A percentile compares a stretch with the other conserved stretches of the same genome.
Conservation (phyloP, 2,329 filamentous ascomycete genomes). For the Diaporthe nobilis region DNA sequence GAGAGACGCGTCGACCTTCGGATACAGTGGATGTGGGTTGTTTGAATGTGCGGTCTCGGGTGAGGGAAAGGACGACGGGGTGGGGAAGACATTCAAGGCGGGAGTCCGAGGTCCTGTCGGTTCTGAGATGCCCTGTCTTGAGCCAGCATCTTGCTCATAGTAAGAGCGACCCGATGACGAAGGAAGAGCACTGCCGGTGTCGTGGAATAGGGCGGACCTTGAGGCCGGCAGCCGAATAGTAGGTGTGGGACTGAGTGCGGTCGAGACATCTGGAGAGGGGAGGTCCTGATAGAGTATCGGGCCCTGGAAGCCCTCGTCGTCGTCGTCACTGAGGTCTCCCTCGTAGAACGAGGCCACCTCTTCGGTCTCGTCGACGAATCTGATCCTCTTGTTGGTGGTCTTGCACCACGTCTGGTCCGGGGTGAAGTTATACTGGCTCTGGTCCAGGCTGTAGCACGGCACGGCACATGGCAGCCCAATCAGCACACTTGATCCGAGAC, state of each 20-base stretch:
- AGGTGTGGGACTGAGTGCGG: conserved; percentile 4
- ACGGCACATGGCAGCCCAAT: not conserved
- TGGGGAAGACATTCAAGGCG: conserved; percentile 10
- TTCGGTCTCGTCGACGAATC: conserved; percentile 35
- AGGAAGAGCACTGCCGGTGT: not conserved
- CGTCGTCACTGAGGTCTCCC: conserved; percentile 16
- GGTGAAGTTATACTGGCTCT: conserved; percentile 30
- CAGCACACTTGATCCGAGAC: not conserved
- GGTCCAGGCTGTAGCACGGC: conserved; percentile 2
- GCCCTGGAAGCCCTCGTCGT: conserved; percentile 4
- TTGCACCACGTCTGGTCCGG: conserved; percentile 36
- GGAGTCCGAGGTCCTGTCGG: not conserved
- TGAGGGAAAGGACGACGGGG: conserved; percentile 11
- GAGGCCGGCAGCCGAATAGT: not conserved
- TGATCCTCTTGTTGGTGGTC: conserved; percentile 38
- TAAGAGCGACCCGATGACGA: not conserved
- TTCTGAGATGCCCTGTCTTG: conserved; percentile 5
- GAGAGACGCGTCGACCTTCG: conserved; percentile 18
- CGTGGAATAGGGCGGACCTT: not conserved
- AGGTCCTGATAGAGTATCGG: conserved; percentile 1
- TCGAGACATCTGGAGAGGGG: not conserved
- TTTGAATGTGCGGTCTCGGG: conserved; percentile 17
- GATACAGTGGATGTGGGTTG: conserved; percentile 12
- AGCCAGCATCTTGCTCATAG: not conserved
- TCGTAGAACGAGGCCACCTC: conserved; percentile 38